Conservation (phyloP, 108 stramenopile genomes). For the Aureococcus anophagefferens region DNA sequence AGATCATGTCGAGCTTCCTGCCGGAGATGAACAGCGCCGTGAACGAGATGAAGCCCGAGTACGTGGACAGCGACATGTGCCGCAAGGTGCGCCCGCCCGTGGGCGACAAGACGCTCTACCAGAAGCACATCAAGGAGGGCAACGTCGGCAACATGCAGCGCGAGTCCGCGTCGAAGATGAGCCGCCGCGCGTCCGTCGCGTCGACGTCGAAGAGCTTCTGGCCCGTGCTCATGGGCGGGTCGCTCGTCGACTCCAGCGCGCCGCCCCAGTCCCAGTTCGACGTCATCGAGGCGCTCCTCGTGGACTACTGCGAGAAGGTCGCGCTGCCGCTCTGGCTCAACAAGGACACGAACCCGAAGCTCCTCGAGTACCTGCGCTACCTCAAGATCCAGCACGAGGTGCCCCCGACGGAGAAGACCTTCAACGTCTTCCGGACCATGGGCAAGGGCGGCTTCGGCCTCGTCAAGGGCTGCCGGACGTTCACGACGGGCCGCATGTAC, state of each 20-base stretch:
- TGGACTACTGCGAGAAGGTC: neutral
- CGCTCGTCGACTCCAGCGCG: neutral
- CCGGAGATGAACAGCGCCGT: no score
- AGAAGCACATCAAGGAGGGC: no score
- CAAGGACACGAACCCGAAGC: neutral
- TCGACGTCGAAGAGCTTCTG: no score
- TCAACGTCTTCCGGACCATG: neutral
- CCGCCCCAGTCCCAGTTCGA: neutral
- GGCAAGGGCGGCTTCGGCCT: slow-evolving; percentile 50
- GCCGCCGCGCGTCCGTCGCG: no score
- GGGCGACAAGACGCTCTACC: no score
- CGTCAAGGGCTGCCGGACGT: slow-evolving; percentile 44
- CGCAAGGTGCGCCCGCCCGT: no score
- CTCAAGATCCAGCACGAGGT: neutral
- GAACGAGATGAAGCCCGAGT: no score
- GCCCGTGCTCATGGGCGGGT: neutral
- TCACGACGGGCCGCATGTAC: slow-evolving; percentile 45
- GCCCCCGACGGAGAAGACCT: neutral
- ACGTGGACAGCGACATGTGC: no score
- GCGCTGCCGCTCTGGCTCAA: neutral
- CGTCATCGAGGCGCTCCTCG: neutral
- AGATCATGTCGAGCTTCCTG: no score
- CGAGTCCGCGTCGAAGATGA: no score
- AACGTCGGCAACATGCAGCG: no score
- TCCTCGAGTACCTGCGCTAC: neutral